These are phyloP conservation scores for Russula earlei DNA, from an alignment of 768 basidiomycete genomes.

Conservation along the genomic window DNA sequence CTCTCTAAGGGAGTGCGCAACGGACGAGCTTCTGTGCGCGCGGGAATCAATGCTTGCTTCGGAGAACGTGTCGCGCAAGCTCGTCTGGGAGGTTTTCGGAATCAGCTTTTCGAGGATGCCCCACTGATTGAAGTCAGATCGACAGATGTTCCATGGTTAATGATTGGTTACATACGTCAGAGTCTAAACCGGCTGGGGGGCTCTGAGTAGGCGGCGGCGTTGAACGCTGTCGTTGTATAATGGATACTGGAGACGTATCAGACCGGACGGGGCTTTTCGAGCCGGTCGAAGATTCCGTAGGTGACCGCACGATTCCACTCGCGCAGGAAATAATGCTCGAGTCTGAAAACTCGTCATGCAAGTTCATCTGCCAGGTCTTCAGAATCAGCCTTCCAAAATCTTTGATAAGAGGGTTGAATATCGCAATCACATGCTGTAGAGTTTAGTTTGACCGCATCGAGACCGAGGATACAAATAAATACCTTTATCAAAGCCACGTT, in stretches of 20 bases:
- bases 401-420: constrained; percentile 17
- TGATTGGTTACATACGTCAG: neutral
- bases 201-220: neutral
- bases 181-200: neutral
- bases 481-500: constrained; percentile 32
- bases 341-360: constrained; percentile 4
- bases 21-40: constrained; percentile 9
- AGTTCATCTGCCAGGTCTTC: constrained; percentile 17
- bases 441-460: neutral
- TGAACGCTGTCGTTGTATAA: neutral
- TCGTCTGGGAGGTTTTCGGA: constrained; percentile 16
- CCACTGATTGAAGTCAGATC: neutral
- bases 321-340: neutral
- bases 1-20: neutral
- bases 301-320: constrained; percentile 5
- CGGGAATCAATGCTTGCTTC: constrained; percentile 2
- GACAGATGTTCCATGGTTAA: neutral
- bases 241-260: neutral
- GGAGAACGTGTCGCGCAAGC: constrained; percentile 2
- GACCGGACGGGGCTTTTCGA: constrained; percentile 2
- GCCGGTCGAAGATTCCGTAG: neutral
- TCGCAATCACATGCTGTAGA: constrained; percentile 18
- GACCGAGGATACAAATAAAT: neutral
- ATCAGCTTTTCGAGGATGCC: neutral
- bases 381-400: constrained; percentile 16